These are phyloP conservation scores for Ustilago crameri DNA, from an alignment of 1,284 basidiomycete genomes.

Conservation along the genomic window DNA sequence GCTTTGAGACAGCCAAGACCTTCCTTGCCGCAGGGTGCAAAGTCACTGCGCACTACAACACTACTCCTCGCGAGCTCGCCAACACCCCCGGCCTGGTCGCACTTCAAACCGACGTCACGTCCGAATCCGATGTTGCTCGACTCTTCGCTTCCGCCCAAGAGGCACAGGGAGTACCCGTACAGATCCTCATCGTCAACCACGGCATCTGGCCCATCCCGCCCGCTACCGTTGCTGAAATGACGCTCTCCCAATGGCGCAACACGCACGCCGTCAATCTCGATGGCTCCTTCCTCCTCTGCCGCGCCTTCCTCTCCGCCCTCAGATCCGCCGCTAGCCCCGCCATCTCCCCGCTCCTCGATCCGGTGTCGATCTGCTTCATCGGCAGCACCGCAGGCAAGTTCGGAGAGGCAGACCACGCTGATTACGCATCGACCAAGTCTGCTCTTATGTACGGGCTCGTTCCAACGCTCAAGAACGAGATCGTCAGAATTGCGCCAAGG, in stretches of 20 bases:
- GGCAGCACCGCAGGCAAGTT: conserved; percentile 80
- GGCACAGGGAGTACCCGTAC: conserved; percentile 64
- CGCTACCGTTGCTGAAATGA: conserved; percentile 74
- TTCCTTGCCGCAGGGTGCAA: conserved; percentile 71
- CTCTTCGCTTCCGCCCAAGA: conserved; percentile 56
- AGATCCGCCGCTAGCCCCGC: conserved; percentile 69
- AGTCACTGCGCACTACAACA: conserved; percentile 80
- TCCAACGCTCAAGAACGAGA: conserved; percentile 80
- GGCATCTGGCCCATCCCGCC: conserved; percentile 72
- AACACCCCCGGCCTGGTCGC: conserved; percentile 67
- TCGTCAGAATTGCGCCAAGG: conserved; percentile 77
- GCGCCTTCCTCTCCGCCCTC: conserved; percentile 74
- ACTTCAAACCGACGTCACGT: conserved; percentile 74
- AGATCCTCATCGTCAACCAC: conserved; percentile 77
- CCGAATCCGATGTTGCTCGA: conserved; percentile 73
- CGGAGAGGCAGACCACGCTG: conserved; percentile 73
- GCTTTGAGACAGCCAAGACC: conserved; percentile 43
- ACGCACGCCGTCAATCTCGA: conserved; percentile 77
- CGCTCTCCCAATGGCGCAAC: conserved; percentile 75
- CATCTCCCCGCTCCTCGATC: conserved; percentile 69
- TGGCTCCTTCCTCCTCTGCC: conserved; percentile 75
- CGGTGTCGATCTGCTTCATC: conserved; percentile 75
- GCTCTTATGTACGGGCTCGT: conserved; percentile 81
- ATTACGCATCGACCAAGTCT: conserved; percentile 65
- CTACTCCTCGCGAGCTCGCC: conserved; percentile 71